Conservation (phyloP, 768 basidiomycete genomes). For the Boletellus ananas region DNA sequence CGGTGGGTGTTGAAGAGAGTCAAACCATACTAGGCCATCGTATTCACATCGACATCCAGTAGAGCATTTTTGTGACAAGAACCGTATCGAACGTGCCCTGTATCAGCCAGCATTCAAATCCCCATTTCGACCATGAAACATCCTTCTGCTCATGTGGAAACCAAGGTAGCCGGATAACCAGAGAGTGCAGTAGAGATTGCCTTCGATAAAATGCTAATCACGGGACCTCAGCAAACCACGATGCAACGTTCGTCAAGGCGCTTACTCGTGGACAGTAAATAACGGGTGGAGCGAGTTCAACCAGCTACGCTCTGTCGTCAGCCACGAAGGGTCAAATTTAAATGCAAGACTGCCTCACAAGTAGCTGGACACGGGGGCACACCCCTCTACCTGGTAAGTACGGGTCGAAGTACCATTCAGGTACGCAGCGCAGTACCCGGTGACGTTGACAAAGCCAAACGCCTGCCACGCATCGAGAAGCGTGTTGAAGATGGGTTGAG, state of each 20-base stretch:
- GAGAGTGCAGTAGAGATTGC: constrained; percentile 46
- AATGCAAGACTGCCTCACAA: constrained; percentile 43
- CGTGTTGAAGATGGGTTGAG: constrained; percentile 54
- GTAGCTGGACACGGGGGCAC: constrained; percentile 61
- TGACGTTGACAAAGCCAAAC: constrained; percentile 56
- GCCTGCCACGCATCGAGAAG: constrained; percentile 49
- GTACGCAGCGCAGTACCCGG: constrained; percentile 58
- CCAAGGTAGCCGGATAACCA: constrained; percentile 22
- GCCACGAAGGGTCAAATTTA: background rate
- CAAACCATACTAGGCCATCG: background rate
- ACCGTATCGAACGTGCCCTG: too few species aligned
- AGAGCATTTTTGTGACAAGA: too few species aligned
- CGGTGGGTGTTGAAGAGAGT: constrained; percentile 13
- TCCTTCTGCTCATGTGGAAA: constrained; percentile 4
- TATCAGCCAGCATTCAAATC: background rate
- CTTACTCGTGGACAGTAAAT: constrained; percentile 61
- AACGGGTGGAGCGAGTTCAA: constrained; percentile 57
- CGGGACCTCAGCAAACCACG: background rate
- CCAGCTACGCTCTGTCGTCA: constrained; percentile 41
- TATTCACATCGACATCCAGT: background rate
- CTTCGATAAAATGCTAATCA: constrained; percentile 47
- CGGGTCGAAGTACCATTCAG: constrained; percentile 50
- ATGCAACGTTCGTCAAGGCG: background rate
- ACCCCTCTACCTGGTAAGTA: constrained; percentile 54
- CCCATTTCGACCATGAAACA: background rate